Conservation (phyloP, 2,329 filamentous ascomycete genomes). For the Elsinoe ampelina region DNA sequence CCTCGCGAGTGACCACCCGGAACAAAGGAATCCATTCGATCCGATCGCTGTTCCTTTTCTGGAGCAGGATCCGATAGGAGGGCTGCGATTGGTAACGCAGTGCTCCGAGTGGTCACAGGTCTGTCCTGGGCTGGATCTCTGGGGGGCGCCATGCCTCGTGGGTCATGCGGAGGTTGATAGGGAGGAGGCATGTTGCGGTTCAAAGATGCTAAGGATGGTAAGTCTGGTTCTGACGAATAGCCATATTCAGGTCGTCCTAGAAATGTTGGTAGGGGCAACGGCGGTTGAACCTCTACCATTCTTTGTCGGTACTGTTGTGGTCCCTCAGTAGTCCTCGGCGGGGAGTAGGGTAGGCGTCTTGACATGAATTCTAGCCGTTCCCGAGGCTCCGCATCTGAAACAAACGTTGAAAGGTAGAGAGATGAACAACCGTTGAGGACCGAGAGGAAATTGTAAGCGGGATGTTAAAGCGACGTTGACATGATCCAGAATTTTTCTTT, state of each 20-base stretch:
- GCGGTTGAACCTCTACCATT: constrained; percentile 12
- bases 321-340: background rate
- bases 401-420: constrained; percentile 10
- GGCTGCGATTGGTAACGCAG: constrained; percentile 10
- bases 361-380: constrained; percentile 11
- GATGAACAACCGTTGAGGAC: constrained; percentile 11
- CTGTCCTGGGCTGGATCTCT: background rate
- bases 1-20: background rate
- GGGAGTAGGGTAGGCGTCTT: constrained; percentile 3
- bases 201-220: constrained; percentile 9
- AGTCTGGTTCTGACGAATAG: constrained; percentile 9
- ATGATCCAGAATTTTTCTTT: constrained; percentile 5
- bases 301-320: background rate
- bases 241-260: constrained; percentile 13
- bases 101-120: constrained; percentile 4
- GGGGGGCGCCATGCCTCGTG: constrained; percentile 2
- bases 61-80: constrained; percentile 9
- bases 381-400: constrained; percentile 11
- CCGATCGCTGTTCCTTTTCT: constrained; percentile 1
- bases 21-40: constrained; percentile 9
- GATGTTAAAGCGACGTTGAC: background rate
- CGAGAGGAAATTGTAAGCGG: background rate
- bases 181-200: constrained; percentile 6
- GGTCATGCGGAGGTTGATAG: background rate
- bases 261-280: constrained; percentile 11